phyloP scores from a whole-genome alignment of 495 filamentous ascomycete genomes.

The Beverwykella pulmonaria region DNA sequence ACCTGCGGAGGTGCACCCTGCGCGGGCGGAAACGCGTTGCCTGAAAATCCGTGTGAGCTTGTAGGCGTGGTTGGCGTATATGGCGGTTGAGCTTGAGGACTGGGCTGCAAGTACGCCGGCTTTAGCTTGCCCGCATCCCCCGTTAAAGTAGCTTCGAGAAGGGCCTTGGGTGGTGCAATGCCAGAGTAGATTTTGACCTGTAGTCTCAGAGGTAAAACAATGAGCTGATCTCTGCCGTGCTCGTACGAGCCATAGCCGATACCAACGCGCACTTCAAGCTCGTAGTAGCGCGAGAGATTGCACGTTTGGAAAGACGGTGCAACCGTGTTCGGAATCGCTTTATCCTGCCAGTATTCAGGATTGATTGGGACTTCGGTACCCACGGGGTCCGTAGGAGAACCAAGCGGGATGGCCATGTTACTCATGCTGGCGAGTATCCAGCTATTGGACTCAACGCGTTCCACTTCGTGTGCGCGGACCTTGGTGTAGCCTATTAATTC shows the following conservation, averaged over 20 bases:
- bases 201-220: slow-evolving; percentile 75
- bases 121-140: slow-evolving; percentile 7
- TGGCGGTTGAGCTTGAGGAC: slow-evolving; percentile 35
- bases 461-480: slow-evolving; percentile 72
- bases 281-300: slow-evolving; percentile 80
- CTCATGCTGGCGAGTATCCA: slow-evolving; percentile 71
- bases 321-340: slow-evolving; percentile 77
- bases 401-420: slow-evolving; percentile 67
- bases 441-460: slow-evolving; percentile 63
- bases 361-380: slow-evolving; percentile 71
- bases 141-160: slow-evolving; percentile 67
- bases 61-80: slow-evolving; percentile 29
- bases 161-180: slow-evolving; percentile 75
- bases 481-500: slow-evolving; percentile 76
- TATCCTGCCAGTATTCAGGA: slow-evolving; percentile 65
- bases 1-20: slow-evolving; percentile 24
- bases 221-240: slow-evolving; percentile 55
- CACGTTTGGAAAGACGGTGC: slow-evolving; percentile 86
- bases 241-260: slow-evolving; percentile 59
- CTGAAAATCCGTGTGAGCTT: slow-evolving; percentile 8
- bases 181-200: slow-evolving; percentile 86
- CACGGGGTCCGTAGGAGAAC: slow-evolving; percentile 58
- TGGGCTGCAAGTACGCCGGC: background rate
- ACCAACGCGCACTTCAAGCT: slow-evolving; percentile 78
- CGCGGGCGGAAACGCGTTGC: slow-evolving; percentile 27